Base-by-base conservation (phyloP, 139 green algal genomes). In the Yamagishiella unicocca region DNA sequence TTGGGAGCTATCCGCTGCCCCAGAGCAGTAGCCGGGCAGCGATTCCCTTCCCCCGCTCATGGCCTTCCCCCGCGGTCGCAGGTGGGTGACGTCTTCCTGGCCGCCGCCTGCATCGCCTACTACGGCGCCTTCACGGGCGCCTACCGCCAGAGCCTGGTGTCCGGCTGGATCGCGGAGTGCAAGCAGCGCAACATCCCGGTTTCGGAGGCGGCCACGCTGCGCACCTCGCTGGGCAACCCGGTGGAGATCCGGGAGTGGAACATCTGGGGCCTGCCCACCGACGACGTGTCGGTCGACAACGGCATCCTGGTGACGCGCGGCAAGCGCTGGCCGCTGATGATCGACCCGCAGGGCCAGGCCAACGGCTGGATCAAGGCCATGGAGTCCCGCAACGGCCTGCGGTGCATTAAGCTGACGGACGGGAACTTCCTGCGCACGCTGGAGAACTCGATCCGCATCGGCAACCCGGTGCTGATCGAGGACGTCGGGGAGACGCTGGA, bases 311-410 rank as follows among this genome's bases (percentile, higher is more conserved):
- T 97, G 9, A 96, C 93, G 33, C 86, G 93, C 2, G 94, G 92
- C 71, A 95, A 94, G 85, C 93, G 96, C 25, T 98, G 96, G 96
- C 96, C 96, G 81, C 92, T 98, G 42, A 96, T 97, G 94, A 97
- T 98, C 68, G 96, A 98, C 81, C 96, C 96, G n/a, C 90, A 94
- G 90, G 90, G 85, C 27, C 95, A 98, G 84, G 96, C 96, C 61
- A 97, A 96, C 92, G 72, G 76, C 10, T 98, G 96, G 96, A 87
- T 97, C n/a, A 97, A 96, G 89, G 76, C 84, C 73, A 95, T 97
- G 94, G 94, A 97, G 91, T 40, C 64, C 1, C 95, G 95, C 83
- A 95, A 92, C 85, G 96, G 94, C 14, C 92, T 98, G 85, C 90
- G 94, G 12, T 81, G 93, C 21, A 88, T 97, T 55, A 96, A 96